A percentile compares a stretch with the other conserved stretches of the same genome.
Evolutionary conservation across 2,329 filamentous ascomycete genomes (phyloP).

Genomic region (Phoma sp.): DNA sequence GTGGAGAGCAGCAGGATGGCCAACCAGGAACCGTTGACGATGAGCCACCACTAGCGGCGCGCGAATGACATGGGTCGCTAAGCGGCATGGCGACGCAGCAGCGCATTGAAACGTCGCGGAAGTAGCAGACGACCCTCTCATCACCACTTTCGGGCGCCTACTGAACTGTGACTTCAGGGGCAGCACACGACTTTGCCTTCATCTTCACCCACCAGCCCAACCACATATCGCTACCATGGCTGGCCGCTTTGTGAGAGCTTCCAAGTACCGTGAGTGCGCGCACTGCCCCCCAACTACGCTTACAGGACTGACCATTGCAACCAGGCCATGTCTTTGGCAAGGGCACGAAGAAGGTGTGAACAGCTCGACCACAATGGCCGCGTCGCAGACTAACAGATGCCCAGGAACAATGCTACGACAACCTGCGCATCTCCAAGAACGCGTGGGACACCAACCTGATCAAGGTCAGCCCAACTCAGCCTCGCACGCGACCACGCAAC

Average conservation of each 20-base stretch:
- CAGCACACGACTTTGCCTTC: conserved; percentile 4
- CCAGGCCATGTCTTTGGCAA: conserved; percentile 98
- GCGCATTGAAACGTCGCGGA: conserved; percentile 20
- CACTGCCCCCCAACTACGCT: conserved; percentile 30
- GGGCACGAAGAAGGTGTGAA: conserved; percentile 78
- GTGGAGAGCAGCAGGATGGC: conserved; percentile 13
- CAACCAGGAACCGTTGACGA: conserved; percentile 10
- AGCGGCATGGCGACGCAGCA: conserved; percentile 14
- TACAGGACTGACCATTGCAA: conserved; percentile 28
- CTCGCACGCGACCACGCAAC: conserved; percentile 36
- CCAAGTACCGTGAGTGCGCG: conserved; percentile 68
- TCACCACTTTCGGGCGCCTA: conserved; percentile 10
- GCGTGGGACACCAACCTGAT: conserved; percentile 99
- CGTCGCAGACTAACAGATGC: conserved; percentile 15
- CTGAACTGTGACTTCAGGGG: conserved; percentile 12
- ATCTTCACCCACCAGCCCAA: conserved; percentile 3
- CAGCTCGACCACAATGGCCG: not conserved
- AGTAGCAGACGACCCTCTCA: conserved; percentile 9
- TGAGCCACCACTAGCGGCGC: conserved; percentile 4
- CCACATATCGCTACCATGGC: conserved; percentile 58
- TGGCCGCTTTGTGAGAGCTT: conserved; percentile 74
- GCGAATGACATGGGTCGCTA: conserved; percentile 15
- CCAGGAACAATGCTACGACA: conserved; percentile 96
- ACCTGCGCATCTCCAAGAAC: conserved; percentile 95
- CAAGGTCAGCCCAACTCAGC: conserved; percentile 68